Base-by-base conservation (phyloP, 768 basidiomycete genomes). In the Hericium rajendrae region DNA sequence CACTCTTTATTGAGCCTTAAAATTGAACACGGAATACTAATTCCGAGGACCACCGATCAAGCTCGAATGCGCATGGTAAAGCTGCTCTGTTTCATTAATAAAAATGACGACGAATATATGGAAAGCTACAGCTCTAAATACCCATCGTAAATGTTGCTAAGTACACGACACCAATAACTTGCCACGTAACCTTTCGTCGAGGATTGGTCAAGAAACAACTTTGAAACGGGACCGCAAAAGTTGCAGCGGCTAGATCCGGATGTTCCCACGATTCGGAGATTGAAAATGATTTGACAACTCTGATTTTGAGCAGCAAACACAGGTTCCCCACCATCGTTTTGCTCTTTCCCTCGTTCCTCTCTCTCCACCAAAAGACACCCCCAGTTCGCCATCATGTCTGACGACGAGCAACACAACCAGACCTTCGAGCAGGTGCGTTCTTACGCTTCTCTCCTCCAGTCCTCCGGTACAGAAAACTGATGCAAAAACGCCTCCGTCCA, bases 341-440 rank as follows among this genome's bases (percentile, higher is more conserved):
- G 63, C 65, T 66, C 67, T n/a, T 20, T 64, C 65, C 67, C 57
- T 64, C 63, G 60, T 61, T 53, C 59, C 52, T 64, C 60, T 53
- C 56, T 67, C 64, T 66, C 65, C 56, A 56, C 63, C 57, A 63
- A 66, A 54, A 61, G 61, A 59, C 40, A 58, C 51, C 58, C 53
- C 18, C 3, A 52, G 57, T 32, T 57, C 40, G 55, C 16, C 64
- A 80, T 73, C 76, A 91, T 90, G 88, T 88, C 86, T 70, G 92
- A 95, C 77, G 91, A 95, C 73, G 89, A 91, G 73, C 59, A 76
- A 63, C 91, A 94, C 78, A 82, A 94, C 68, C 87, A 92, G 69
- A 80, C 76, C 69, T 93, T 97, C 67, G 91, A 94, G 78, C 77
- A 82, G 78, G 88, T 87, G 53, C 58, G 77, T 32, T n/a, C 40